Evolutionary conservation across 2,329 filamentous ascomycete genomes (phyloP).

Genomic region (Beauveria brongniartii): DNA sequence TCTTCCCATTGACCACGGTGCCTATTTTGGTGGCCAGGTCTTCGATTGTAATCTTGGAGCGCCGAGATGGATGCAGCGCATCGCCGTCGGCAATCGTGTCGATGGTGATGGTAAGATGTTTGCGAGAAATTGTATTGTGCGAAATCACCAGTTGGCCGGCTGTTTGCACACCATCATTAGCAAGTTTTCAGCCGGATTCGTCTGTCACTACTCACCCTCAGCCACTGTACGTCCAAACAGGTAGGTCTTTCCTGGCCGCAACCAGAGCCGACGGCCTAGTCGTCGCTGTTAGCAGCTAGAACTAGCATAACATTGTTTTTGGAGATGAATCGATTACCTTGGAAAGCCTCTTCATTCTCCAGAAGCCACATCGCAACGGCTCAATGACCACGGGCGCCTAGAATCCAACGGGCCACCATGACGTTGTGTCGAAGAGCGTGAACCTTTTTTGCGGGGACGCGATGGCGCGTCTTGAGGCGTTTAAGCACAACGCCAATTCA

Average conservation of each 20-base stretch:
- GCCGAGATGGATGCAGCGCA: slow-evolving; percentile 54
- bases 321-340: slow-evolving; percentile 24
- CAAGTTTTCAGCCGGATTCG: neutral
- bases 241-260: slow-evolving; percentile 77
- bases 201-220: slow-evolving; percentile 42
- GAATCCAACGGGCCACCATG: neutral
- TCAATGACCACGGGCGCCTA: neutral
- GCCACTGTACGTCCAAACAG: slow-evolving; percentile 73
- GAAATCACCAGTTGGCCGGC: slow-evolving; percentile 62
- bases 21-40: slow-evolving; percentile 82
- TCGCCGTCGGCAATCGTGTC: slow-evolving; percentile 56
- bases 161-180: slow-evolving; percentile 23
- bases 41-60: slow-evolving; percentile 64
- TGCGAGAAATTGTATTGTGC: slow-evolving; percentile 77
- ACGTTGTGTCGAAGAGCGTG: slow-evolving; percentile 4
- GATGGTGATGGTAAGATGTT: slow-evolving; percentile 75
- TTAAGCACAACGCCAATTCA: slow-evolving; percentile 16
- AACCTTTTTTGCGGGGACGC: slow-evolving; percentile 10
- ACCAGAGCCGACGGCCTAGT: slow-evolving; percentile 57
- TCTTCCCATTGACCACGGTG: slow-evolving; percentile 66
- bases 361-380: slow-evolving; percentile 53
- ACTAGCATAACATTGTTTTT: neutral
- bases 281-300: slow-evolving; percentile 9
- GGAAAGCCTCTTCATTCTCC: slow-evolving; percentile 48
- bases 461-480: slow-evolving; percentile 8